phyloP scores from a whole-genome alignment of 306 rosid genomes.

The Sesbania bispinosa region DNA sequence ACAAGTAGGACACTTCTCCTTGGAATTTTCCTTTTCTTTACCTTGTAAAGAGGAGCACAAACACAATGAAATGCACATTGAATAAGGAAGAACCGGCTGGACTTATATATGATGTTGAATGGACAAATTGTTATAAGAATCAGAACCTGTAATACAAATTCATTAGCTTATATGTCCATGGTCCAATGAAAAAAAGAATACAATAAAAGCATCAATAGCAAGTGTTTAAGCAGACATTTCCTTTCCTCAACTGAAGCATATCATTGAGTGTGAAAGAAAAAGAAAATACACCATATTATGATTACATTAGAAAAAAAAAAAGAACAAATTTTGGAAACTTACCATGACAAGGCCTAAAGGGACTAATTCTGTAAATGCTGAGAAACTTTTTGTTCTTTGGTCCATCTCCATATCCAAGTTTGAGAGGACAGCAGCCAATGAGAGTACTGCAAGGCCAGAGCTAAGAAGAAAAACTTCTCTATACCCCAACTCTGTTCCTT shows the following conservation, averaged over 20 bases:
- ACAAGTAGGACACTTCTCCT: neutral
- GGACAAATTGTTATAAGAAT: conserved; percentile 57
- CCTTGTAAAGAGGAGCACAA: conserved; percentile 86
- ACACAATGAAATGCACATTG: conserved; percentile 38
- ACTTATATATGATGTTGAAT: conserved; percentile 56
- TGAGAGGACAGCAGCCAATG: conserved; percentile 33
- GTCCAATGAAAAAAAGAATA: neutral
- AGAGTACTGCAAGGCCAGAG: conserved; percentile 29
- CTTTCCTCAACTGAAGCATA: neutral
- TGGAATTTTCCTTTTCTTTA: conserved; percentile 15
- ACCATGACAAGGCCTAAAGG: conserved; percentile 61
- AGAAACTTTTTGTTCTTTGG: conserved; percentile 27
- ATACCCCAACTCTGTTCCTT: conserved; percentile 72
- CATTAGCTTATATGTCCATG: neutral
- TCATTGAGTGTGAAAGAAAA: neutral
- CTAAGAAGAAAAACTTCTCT: conserved; percentile 45
- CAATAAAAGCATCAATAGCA: neutral
- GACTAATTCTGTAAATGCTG: conserved; percentile 43
- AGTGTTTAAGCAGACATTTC: neutral
- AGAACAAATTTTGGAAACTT: conserved; percentile 15
- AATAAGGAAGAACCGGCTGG: conserved; percentile 65
- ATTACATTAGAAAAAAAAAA: neutral
- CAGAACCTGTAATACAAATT: conserved; percentile 45
- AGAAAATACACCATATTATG: neutral
- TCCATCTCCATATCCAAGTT: conserved; percentile 36